These are phyloP conservation scores for Prinsepia uniflora DNA, from an alignment of 306 rosid species.

Conservation along the genomic window DNA sequence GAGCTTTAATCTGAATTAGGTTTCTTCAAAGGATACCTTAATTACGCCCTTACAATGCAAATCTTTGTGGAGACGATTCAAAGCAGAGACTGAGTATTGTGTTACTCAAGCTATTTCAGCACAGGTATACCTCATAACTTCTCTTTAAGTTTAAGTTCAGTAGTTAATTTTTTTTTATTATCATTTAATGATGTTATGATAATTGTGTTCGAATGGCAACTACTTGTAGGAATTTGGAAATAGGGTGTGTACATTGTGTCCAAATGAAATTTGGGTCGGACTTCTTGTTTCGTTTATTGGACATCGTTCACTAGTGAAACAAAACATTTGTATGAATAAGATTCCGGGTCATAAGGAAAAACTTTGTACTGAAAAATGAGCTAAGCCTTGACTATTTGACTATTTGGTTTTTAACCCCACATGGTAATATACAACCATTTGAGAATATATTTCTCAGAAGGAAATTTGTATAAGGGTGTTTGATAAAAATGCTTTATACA, in stretches of 20 bases:
- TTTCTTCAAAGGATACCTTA: slow-evolving; percentile 52
- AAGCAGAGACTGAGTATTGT: slow-evolving; percentile 67
- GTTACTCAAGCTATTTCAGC: slow-evolving; percentile 84
- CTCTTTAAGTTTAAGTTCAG: background rate
- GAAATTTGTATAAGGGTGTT: background rate
- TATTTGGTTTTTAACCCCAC: background rate
- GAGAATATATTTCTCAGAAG: background rate
- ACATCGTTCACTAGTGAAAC: background rate
- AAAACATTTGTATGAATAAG: background rate
- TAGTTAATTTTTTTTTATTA: slow-evolving; percentile 3
- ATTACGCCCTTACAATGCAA: slow-evolving; percentile 84
- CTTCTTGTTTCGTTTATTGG: background rate
- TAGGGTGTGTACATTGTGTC: background rate
- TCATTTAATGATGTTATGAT: background rate
- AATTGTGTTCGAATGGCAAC: background rate
- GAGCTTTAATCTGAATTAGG: slow-evolving; percentile 38
- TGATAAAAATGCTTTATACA: background rate
- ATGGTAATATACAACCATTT: background rate
- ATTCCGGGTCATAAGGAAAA: background rate
- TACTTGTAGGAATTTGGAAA: background rate
- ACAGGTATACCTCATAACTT: slow-evolving; percentile 45
- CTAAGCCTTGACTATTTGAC: background rate
- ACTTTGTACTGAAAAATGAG: background rate
- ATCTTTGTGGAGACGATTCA: slow-evolving; percentile 89
- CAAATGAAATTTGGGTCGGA: background rate